These are phyloP conservation scores for Asterella californica DNA, from an alignment of 225 moss, liverwort and hornwort species.

Conservation along the genomic window DNA sequence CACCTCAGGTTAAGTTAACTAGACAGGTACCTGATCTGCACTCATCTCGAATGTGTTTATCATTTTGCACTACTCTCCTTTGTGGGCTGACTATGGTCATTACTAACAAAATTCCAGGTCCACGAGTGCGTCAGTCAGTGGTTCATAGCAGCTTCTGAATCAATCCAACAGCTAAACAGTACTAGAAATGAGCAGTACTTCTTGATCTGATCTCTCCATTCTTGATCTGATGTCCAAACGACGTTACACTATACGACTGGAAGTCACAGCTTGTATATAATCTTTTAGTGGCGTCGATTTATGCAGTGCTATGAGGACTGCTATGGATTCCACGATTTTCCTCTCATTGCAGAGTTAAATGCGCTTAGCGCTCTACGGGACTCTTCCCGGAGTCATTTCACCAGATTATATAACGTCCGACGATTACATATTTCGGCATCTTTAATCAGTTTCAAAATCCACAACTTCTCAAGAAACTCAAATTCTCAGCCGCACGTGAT, in stretches of 20 bases:
- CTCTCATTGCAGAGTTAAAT: neutral
- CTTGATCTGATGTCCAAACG: conserved; percentile 1
- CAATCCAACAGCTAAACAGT: neutral
- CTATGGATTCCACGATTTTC: neutral
- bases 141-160: neutral
- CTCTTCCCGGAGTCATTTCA: neutral
- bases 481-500: conserved; percentile 5
- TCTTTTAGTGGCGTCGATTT: neutral
- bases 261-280: neutral
- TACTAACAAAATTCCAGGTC: neutral
- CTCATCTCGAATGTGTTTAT: neutral
- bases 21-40: too few relatives aligned
- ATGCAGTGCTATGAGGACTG: too few relatives aligned
- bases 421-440: too few relatives aligned
- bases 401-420: conserved; percentile 5
- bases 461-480: conserved; percentile 2
- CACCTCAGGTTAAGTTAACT: too few relatives aligned
- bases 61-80: neutral
- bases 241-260: neutral
- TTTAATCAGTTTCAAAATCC: too few relatives aligned
- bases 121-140: neutral
- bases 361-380: neutral
- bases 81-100: neutral
- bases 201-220: conserved; percentile 1
- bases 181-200: neutral